These are phyloP conservation scores for Coemansia sp. DNA, from an alignment of 192 early-diverging fungal genomes.

Conservation along the genomic window DNA sequence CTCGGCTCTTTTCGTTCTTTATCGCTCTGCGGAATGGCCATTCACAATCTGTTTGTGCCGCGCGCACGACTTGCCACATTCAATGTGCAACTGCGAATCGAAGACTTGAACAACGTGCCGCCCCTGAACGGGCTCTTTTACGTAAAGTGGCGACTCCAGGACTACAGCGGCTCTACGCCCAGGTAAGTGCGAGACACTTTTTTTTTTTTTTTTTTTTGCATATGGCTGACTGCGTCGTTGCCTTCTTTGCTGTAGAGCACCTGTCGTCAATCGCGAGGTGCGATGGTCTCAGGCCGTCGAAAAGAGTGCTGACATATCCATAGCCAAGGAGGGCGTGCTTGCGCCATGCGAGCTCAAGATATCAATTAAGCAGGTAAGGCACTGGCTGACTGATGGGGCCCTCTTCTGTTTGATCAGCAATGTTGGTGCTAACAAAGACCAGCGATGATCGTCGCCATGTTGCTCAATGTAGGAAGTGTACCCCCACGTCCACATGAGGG, in stretches of 20 bases:
- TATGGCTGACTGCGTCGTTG: background rate
- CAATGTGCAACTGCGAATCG: constrained; percentile 61
- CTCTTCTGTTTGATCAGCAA: constrained; percentile 9
- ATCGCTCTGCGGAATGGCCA: constrained; percentile 28
- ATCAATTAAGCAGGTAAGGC: constrained; percentile 66
- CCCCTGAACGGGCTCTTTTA: constrained; percentile 79
- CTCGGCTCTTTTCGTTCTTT: background rate
- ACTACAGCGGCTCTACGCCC: constrained; percentile 40
- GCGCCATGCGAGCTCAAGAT: constrained; percentile 74
- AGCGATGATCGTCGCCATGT: background rate
- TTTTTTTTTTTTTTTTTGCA: too few species aligned
- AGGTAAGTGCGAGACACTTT: constrained; percentile 21
- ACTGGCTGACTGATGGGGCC: background rate
- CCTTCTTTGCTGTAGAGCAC: constrained; percentile 25
- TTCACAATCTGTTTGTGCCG: constrained; percentile 70
- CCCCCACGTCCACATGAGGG: constrained; percentile 41
- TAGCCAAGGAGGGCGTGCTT: constrained; percentile 74
- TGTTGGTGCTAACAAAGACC: background rate
- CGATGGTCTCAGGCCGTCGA: constrained; percentile 63
- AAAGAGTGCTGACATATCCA: constrained; percentile 62
- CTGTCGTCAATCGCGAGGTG: constrained; percentile 58
- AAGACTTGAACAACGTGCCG: constrained; percentile 82
- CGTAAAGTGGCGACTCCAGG: constrained; percentile 71
- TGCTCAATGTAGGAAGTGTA: constrained; percentile 50
- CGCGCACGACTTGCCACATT: constrained; percentile 72